Conservation (phyloP, 2,329 filamentous ascomycete species). For the Fusarium camptoceras region DNA sequence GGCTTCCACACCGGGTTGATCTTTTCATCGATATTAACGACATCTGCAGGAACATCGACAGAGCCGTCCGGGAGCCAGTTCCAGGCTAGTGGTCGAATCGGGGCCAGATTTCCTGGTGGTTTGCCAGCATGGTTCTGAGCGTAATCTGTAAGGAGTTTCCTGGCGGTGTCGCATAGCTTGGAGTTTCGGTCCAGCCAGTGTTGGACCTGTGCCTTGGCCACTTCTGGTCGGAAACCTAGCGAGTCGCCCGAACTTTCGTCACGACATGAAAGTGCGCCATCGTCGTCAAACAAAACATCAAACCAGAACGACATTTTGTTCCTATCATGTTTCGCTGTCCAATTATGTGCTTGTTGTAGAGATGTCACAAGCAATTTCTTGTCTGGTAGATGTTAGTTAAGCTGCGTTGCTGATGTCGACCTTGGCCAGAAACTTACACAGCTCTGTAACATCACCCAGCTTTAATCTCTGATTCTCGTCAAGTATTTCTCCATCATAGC, state of each 20-base stretch:
- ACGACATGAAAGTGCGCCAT: constrained; percentile 59
- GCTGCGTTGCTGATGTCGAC: not conserved
- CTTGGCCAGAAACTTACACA: constrained; percentile 62
- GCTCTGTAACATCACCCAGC: constrained; percentile 71
- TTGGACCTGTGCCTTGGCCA: constrained; percentile 69
- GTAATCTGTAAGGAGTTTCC: constrained; percentile 66
- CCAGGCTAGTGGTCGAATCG: constrained; percentile 65
- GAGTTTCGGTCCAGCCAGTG: constrained; percentile 74
- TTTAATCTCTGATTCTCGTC: constrained; percentile 69
- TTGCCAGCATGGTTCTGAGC: constrained; percentile 61
- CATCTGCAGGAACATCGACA: constrained; percentile 47
- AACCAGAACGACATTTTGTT: constrained; percentile 79
- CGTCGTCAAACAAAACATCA: constrained; percentile 72
- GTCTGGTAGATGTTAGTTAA: constrained; percentile 55
- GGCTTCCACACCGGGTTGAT: constrained; percentile 63
- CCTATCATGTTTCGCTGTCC: constrained; percentile 75
- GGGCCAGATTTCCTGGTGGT: constrained; percentile 62
- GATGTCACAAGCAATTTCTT: constrained; percentile 75
- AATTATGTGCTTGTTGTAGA: constrained; percentile 75
- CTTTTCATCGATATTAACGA: constrained; percentile 56
- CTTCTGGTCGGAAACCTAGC: constrained; percentile 65
- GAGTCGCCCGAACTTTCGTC: constrained; percentile 66
- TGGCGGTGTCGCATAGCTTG: constrained; percentile 67
- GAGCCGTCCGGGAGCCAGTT: constrained; percentile 64
- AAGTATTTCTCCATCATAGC: constrained; percentile 72